Base-by-base conservation (phyloP, 108 stramenopile genomes). In the Licmophora abbreviata region DNA sequence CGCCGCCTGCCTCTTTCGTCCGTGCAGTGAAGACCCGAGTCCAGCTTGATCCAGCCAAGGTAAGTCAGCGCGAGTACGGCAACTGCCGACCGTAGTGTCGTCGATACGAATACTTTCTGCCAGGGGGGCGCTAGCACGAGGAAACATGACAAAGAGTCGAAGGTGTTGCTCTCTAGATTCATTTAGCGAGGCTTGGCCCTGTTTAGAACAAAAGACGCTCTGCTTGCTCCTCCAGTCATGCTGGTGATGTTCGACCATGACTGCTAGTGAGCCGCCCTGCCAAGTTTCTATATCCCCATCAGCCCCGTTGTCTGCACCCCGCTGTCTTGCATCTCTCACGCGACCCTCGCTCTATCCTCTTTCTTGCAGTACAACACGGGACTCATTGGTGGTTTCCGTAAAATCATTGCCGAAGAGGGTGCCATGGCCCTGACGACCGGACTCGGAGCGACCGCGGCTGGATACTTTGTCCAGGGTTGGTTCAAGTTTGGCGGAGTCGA, bases 401-500 rank as follows among this genome's bases (percentile, higher is more conserved):
- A 79, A 20, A 78, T 92, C 50, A 81, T 95, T 51, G 83, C 86
- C 50, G 83, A 86, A 54, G 95, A 97, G 78, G 95, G 97, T 27
- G 85, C 88, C 42, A 85, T 83, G 61, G 95, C 92, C 14, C 85
- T 97, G 37, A 87, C 88, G n/a, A 96, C 95, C 18, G 97, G 97
- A 49, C 85, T 97, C 41, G 95, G 95, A 31, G 94, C 97, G 31
- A 97, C 97, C 37, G 91, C 81, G 48, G 82, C 74, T 20, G 97
- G 97, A 45, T 97, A 97, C 81, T 97, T 97, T 63, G 70, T 96
- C 55, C 97, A 97, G 76, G 97, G 96, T 42, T 96, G 92, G 89
- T 97, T 96, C 83, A 97, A 97, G 78, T 97, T 97, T 66, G 97
- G 97, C n/a, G 97, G 95, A 65, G 95, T 97, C 17, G 95, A 97